Conservation (phyloP, 2,329 filamentous ascomycete genomes). For the Pseudopyricularia cyperi region DNA sequence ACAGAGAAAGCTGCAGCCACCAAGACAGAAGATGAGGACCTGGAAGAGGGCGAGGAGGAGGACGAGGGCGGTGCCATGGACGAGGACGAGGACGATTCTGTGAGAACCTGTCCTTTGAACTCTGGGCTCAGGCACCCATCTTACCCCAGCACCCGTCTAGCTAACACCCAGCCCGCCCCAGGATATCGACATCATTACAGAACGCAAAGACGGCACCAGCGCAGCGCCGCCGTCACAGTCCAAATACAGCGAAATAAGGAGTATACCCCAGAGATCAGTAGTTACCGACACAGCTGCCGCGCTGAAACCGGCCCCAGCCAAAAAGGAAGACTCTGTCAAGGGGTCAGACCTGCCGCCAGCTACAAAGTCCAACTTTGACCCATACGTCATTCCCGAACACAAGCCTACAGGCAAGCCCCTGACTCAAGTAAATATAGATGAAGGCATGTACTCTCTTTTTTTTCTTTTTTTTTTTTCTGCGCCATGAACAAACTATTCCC, state of each 20-base stretch:
- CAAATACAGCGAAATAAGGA: constrained; percentile 51
- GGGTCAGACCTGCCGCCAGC: constrained; percentile 38
- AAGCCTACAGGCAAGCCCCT: constrained; percentile 70
- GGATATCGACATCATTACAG: constrained; percentile 58
- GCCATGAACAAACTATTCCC: background rate
- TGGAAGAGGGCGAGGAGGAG: constrained; percentile 52
- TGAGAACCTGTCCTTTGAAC: constrained; percentile 11
- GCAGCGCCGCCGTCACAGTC: constrained; percentile 44
- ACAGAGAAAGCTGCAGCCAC: constrained; percentile 3
- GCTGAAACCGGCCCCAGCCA: constrained; percentile 26
- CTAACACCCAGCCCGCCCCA: constrained; percentile 13
- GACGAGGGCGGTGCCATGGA: constrained; percentile 49
- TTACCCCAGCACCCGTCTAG: background rate
- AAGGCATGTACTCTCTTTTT: constrained; percentile 26
- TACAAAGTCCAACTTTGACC: constrained; percentile 70
- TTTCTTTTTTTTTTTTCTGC: background rate
- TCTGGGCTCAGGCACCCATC: too few species aligned
- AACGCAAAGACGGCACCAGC: constrained; percentile 51
- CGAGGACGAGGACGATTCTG: constrained; percentile 44
- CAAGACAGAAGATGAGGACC: constrained; percentile 33
- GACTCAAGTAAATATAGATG: constrained; percentile 61
- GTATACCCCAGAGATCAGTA: constrained; percentile 47
- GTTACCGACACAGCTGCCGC: constrained; percentile 37
- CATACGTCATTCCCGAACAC: constrained; percentile 72
- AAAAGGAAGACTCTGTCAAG: constrained; percentile 26